Evolutionary conservation across 176 grass and related monocot species (phyloP).

Genomic region (Carex parvula): DNA sequence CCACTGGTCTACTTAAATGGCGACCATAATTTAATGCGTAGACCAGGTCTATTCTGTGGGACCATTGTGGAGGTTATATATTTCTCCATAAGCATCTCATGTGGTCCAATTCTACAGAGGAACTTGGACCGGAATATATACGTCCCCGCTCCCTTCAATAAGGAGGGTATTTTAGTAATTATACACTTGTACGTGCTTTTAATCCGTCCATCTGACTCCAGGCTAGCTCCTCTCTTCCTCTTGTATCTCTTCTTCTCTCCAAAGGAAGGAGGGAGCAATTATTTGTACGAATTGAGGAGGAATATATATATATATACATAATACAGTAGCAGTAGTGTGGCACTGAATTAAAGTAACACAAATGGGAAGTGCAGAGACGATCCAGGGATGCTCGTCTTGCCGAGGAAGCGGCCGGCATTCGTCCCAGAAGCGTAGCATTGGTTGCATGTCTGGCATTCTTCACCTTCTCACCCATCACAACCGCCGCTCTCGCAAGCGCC

Average conservation of each 20-base stretch:
- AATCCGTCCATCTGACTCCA: slow-evolving; percentile 6
- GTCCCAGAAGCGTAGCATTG: slow-evolving; percentile 35
- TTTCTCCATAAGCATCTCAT: not conserved
- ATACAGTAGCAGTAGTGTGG: not conserved
- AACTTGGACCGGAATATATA: not conserved
- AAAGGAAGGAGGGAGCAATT: not conserved
- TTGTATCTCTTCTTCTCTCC: not conserved
- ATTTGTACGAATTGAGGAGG: not conserved
- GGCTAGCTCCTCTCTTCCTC: not conserved
- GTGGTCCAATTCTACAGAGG: not conserved
- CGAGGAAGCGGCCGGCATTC: slow-evolving; percentile 20
- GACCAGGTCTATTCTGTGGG: not conserved
- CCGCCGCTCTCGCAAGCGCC: slow-evolving; percentile 68
- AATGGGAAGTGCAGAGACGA: slow-evolving; percentile 25
- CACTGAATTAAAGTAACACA: not conserved
- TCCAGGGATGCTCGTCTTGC: slow-evolving; percentile 38
- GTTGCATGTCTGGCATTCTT: slow-evolving; percentile 88
- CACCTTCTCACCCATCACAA: slow-evolving; percentile 75
- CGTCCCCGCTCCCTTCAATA: too few species aligned
- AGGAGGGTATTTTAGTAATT: slow-evolving; percentile 26
- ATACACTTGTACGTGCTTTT: slow-evolving; percentile 13
- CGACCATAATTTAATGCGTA: not conserved
- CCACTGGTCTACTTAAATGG: not conserved
- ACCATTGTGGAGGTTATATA: not conserved
- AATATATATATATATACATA: too few species aligned